phyloP scores from a whole-genome alignment of 2,329 filamentous ascomycete genomes.

The Shiraia bambusicola region DNA sequence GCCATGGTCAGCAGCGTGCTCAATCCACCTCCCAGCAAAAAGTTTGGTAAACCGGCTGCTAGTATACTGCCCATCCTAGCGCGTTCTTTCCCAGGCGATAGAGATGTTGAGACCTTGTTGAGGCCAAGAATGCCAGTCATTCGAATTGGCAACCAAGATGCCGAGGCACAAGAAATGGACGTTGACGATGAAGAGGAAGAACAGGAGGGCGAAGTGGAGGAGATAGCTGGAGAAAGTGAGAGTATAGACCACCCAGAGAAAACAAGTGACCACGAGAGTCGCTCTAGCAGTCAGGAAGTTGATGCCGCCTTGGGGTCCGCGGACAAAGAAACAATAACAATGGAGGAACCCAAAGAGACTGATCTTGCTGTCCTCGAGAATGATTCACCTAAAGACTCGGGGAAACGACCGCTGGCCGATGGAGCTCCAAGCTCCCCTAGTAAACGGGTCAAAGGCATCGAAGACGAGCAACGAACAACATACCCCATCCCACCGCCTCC shows the following conservation, averaged over 20 bases:
- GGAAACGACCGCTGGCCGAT: constrained; percentile 29
- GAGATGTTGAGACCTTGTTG: constrained; percentile 71
- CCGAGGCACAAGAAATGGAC: constrained; percentile 22
- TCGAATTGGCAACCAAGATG: constrained; percentile 23
- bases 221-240: constrained; percentile 1
- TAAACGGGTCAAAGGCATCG: constrained; percentile 30
- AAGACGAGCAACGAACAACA: constrained; percentile 8
- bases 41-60: constrained; percentile 61
- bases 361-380: neutral
- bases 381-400: constrained; percentile 8
- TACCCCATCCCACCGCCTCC: constrained; percentile 4
- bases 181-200: constrained; percentile 28
- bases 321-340: constrained; percentile 17
- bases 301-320: constrained; percentile 18
- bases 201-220: constrained; percentile 12
- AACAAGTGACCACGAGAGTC: constrained; percentile 44
- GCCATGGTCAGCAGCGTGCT: constrained; percentile 81
- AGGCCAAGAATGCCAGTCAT: constrained; percentile 52
- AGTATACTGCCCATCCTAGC: constrained; percentile 81
- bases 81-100: constrained; percentile 62
- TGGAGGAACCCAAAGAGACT: constrained; percentile 4
- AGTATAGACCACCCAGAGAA: too few relatives aligned
- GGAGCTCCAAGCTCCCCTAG: constrained; percentile 25
- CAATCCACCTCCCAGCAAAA: constrained; percentile 68
- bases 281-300: constrained; percentile 28